Base-by-base conservation (phyloP, 306 rosid genomes). In the Elaeagnus macrophylla region DNA sequence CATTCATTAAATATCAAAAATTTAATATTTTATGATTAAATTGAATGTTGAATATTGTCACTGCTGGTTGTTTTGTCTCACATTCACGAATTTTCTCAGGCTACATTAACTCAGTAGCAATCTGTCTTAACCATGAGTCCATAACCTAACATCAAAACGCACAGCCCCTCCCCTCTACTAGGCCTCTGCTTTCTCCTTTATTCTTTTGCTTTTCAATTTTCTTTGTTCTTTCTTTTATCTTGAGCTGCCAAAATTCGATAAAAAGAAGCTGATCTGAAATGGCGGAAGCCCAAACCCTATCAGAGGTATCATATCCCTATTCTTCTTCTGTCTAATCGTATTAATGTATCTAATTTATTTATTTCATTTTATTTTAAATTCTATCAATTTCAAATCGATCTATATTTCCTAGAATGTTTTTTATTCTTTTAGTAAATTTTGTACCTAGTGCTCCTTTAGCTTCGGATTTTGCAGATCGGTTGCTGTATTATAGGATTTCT, bases 241-340 rank as follows among this genome's bases (percentile, higher is more conserved):
- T 40, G 54, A 65, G 68, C 59, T 71, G 74, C 79, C 41, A 43
- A 6, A 10, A 6, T 13, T 36, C 10, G 42, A 8, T 8, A 41
- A 44, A 10, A 36, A 59, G 7, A 9, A 56, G 54, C 66, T 41
- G 50, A 48, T 48, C 57, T 11, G 53, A 64, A 53, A 90, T 90
- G 97, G 88, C 95, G 81, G 97, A 80, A 56, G 32, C 79, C 44
- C 61, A 70, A 48, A 59, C 94, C 59, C 82, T 90, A 0, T 75
- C 89, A 16, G 86, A 90, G 95, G 97, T 86, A 62, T 17, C 14
- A 5, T 47, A 20, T 39, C 42, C 44, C n/a, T n/a, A n/a, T 4
- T 25, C 9, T 8, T 41, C 20, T 46, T 0, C 1, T 7, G 43
- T 39, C 6, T 6, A 32, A 40, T 55, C 10, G 4, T 25, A 11